Percentiles rank a stretch among this genome's conserved stretches.
Conservation (phyloP, 2,329 filamentous ascomycete genomes). For the Zarea fungicola region DNA sequence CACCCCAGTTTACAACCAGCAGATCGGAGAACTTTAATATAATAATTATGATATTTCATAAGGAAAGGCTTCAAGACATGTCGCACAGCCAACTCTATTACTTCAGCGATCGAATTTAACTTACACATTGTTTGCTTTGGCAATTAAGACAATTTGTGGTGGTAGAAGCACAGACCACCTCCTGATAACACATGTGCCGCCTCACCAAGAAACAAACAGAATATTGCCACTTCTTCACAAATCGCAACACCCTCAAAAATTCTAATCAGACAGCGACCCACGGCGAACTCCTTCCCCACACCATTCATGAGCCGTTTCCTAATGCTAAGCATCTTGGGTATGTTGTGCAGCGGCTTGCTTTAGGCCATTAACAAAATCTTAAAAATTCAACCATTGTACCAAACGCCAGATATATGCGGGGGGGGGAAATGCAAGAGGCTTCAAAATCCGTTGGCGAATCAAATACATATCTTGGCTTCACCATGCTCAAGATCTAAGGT, state of each 20-base stretch:
- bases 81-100: not conserved
- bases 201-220: slow-evolving; percentile 7
- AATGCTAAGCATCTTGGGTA: slow-evolving; percentile 24
- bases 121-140: slow-evolving; percentile 3
- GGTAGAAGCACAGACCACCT: not conserved
- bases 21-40: no score
- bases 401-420: slow-evolving; percentile 17
- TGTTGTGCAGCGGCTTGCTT: slow-evolving; percentile 20
- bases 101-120: slow-evolving; percentile 4
- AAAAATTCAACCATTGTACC: slow-evolving; percentile 20
- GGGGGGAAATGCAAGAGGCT: slow-evolving; percentile 16
- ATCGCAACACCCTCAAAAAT: not conserved
- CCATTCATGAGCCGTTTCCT: slow-evolving; percentile 17
- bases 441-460: slow-evolving; percentile 12
- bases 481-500: slow-evolving; percentile 3
- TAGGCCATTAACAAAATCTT: slow-evolving; percentile 15
- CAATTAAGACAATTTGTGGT: not conserved
- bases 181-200: not conserved
- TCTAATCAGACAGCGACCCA: slow-evolving; percentile 13
- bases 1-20: no score
- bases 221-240: slow-evolving; percentile 3
- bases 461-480: slow-evolving; percentile 11
- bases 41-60: not conserved
- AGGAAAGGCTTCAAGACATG: not conserved
- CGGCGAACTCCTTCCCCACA: slow-evolving; percentile 17